Conservation (phyloP, 1,284 basidiomycete genomes). For the Uromyces viciae-fabae region DNA sequence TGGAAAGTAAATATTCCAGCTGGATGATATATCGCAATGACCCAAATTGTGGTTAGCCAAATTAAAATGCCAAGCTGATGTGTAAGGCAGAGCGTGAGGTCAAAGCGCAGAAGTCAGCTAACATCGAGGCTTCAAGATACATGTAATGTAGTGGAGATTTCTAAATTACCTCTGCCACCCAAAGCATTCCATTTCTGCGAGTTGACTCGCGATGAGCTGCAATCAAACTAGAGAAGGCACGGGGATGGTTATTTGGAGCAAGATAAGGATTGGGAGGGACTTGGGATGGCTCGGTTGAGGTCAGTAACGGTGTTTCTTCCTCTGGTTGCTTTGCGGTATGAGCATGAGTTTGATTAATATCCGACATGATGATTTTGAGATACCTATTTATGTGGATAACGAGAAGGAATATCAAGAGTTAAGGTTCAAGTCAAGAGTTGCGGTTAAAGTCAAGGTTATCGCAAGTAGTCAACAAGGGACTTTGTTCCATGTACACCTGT, state of each 20-base stretch:
- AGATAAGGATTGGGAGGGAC: not conserved
- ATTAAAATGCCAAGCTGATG: constrained; percentile 25
- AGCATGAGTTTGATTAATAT: too few species aligned
- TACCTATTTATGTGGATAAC: too few species aligned
- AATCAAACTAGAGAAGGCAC: not conserved
- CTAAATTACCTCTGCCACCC: constrained; percentile 32
- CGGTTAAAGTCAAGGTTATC: too few species aligned
- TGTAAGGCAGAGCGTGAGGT: not conserved
- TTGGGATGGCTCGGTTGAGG: not conserved
- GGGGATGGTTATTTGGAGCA: not conserved
- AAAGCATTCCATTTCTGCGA: constrained; percentile 5
- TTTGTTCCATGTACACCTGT: too few species aligned
- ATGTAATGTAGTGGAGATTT: not conserved
- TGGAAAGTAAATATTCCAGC: constrained; percentile 43
- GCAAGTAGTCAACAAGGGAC: too few species aligned
- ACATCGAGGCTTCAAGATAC: not conserved
- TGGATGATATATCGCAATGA: constrained; percentile 18
- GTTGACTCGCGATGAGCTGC: constrained; percentile 10
- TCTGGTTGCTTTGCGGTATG: too few species aligned
- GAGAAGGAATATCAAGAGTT: too few species aligned
- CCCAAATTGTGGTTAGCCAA: constrained; percentile 36
- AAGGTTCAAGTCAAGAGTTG: too few species aligned
- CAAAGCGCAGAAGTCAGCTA: not conserved
- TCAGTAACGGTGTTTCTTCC: constrained; percentile 22
- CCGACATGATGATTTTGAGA: too few species aligned